Conservation (phyloP, 2,329 filamentous ascomycete genomes). For the Colletotrichum simmondsii region DNA sequence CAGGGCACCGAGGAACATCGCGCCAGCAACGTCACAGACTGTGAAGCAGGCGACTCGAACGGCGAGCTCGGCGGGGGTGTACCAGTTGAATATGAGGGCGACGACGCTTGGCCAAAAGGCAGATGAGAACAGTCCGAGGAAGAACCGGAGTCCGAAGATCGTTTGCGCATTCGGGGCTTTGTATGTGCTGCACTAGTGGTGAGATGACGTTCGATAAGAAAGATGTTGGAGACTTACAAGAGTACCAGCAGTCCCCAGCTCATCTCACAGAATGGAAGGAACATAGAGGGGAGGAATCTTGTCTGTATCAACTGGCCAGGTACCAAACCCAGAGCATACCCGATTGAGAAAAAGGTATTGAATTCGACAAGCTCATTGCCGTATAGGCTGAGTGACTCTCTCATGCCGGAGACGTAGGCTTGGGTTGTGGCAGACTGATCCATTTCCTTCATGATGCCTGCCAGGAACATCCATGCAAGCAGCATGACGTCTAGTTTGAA, state of each 20-base stretch:
- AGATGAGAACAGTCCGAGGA: constrained; percentile 47
- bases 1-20: constrained; percentile 56
- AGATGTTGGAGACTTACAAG: constrained; percentile 1
- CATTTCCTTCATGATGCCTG: constrained; percentile 38
- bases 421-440: constrained; percentile 50
- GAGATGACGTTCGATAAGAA: constrained; percentile 5
- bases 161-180: constrained; percentile 43
- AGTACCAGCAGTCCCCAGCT: constrained; percentile 41
- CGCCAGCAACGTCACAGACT: constrained; percentile 54
- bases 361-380: constrained; percentile 43
- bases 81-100: constrained; percentile 59
- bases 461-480: constrained; percentile 47
- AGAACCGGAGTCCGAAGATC: constrained; percentile 48
- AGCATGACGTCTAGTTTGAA: constrained; percentile 49
- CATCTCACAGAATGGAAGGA: constrained; percentile 51
- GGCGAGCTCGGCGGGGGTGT: constrained; percentile 54
- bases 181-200: constrained; percentile 33
- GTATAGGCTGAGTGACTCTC: constrained; percentile 45
- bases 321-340: constrained; percentile 39
- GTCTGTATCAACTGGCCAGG: constrained; percentile 43
- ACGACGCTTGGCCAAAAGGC: constrained; percentile 46
- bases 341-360: constrained; percentile 38
- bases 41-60: constrained; percentile 55
- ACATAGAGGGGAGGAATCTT: constrained; percentile 34
- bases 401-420: constrained; percentile 54